Base-by-base conservation (phyloP, 768 basidiomycete species). In the Mrakia gelida region DNA sequence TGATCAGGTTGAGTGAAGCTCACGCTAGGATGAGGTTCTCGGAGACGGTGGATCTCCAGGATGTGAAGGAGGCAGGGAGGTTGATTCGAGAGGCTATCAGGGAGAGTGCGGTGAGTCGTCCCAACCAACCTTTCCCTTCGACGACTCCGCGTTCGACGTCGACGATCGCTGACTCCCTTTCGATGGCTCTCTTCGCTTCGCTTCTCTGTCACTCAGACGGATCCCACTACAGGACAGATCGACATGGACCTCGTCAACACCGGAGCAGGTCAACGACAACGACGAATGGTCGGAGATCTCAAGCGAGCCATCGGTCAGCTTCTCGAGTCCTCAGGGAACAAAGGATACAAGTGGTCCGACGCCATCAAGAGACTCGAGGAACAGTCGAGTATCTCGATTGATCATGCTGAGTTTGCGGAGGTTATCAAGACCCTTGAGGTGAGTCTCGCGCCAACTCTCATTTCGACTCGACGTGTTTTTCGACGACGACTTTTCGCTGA, bases 21-120 rank as follows among this genome's bases (percentile, higher is more conserved):
- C 97, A 99, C 83, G 95, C 97, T 6, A 89, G 95, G 45, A 98
- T 98, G 97, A 89, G 95, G 0, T 92, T 97, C 84, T 92, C 91
- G 28, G 87, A 90, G n/a, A 88, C 88, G 73, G 96, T 99, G 56
- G 93, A 95, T 82, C 85, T 92, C 65, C 85, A 87, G 75, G 97
- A 98, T 82, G 97, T 98, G 43, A 87, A 88, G 79, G 97, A 98
- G 84, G 95, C 96, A 0, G 90, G 88, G 82, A 88, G 97, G n/a
- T 88, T 99, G 81, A 98, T 99, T 91, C 90, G 93, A 67, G 94
- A 96, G 84, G 97, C 96, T 6, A 92, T 99, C 85, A 90, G 93
- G 81, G 94, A 95, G 79, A 84, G 83, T 82, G 85, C 85, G 10
- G 84, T 85, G 77, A 82, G 84, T 78, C 15, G 45, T 7, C 11